These are phyloP conservation scores for Curvularia sp. DNA, from an alignment of 2,329 filamentous ascomycete species.

Conservation along the genomic window DNA sequence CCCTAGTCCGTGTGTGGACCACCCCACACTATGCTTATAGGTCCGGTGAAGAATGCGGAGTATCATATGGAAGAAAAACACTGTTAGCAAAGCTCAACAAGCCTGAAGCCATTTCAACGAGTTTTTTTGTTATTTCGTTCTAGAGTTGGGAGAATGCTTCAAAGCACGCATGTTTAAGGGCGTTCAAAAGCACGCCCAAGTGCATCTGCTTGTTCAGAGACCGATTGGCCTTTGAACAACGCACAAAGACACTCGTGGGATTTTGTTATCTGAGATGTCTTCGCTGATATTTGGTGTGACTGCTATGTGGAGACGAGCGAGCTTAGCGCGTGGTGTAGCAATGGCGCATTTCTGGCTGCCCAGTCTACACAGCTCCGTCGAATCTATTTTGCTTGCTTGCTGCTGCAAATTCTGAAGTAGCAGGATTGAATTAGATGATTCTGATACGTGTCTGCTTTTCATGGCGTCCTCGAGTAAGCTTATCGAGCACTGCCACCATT, in stretches of 20 bases:
- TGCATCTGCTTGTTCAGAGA: neutral
- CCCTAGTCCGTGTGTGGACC: neutral
- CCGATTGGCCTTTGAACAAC: neutral
- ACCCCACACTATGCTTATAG: conserved; percentile 10
- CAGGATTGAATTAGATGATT: too few relatives aligned
- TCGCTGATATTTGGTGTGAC: neutral
- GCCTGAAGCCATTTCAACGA: neutral
- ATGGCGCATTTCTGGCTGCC: neutral
- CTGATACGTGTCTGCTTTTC: too few relatives aligned
- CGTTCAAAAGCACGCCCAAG: neutral
- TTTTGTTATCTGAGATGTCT: neutral
- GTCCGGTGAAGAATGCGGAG: conserved; percentile 13
- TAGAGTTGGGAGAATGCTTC: neutral
- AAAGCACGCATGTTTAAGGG: neutral
- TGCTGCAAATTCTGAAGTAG: neutral
- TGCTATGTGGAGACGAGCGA: neutral
- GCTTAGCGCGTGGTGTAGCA: conserved; percentile 1
- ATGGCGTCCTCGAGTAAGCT: neutral
- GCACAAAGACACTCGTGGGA: neutral
- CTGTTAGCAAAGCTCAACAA: neutral
- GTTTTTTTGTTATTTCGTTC: conserved; percentile 1
- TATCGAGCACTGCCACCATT: neutral
- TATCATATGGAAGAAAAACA: conserved; percentile 2
- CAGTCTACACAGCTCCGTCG: neutral
- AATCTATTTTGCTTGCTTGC: neutral